Evolutionary conservation across 495 filamentous ascomycete species (phyloP).

Genomic region (Poronia punctata): DNA sequence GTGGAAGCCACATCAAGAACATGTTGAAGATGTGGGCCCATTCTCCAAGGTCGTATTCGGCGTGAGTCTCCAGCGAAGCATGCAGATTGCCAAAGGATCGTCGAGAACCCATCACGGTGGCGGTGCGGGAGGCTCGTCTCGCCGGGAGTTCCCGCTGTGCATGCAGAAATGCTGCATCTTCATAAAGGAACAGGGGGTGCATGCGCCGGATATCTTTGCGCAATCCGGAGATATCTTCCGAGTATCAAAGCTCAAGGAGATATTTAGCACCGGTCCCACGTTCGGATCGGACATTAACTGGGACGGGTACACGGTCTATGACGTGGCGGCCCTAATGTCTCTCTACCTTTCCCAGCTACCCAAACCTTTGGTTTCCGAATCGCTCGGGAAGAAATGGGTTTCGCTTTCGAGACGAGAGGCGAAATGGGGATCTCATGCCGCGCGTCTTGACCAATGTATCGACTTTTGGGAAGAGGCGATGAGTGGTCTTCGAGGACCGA

Average conservation of each 20-base stretch:
- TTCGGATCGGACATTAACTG: slow-evolving; percentile 35
- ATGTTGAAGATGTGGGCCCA: slow-evolving; percentile 8
- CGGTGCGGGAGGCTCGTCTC: slow-evolving; percentile 26
- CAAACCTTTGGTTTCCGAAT: slow-evolving; percentile 29
- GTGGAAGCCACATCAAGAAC: slow-evolving; percentile 13
- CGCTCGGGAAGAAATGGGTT: slow-evolving; percentile 33
- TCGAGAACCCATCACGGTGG: slow-evolving; percentile 31
- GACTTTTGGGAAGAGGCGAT: slow-evolving; percentile 45
- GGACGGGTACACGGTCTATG: slow-evolving; percentile 31
- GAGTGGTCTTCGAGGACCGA: slow-evolving; percentile 29
- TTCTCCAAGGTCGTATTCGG: slow-evolving; percentile 29
- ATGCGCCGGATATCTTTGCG: slow-evolving; percentile 32
- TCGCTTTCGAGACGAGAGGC: slow-evolving; percentile 32
- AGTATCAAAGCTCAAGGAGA: slow-evolving; percentile 26
- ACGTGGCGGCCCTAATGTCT: slow-evolving; percentile 34
- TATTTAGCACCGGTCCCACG: slow-evolving; percentile 29
- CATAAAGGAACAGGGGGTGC: slow-evolving; percentile 29
- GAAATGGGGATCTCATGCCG: slow-evolving; percentile 21
- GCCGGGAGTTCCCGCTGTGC: slow-evolving; percentile 35
- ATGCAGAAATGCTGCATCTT: slow-evolving; percentile 38
- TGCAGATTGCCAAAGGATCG: slow-evolving; percentile 32
- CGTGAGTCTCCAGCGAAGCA: slow-evolving; percentile 28
- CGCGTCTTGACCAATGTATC: slow-evolving; percentile 35
- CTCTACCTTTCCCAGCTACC: slow-evolving; percentile 35
- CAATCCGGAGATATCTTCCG: slow-evolving; percentile 26